phyloP scores from a whole-genome alignment of 2,329 filamentous ascomycete genomes.

The Dactylellina parvicollis region DNA sequence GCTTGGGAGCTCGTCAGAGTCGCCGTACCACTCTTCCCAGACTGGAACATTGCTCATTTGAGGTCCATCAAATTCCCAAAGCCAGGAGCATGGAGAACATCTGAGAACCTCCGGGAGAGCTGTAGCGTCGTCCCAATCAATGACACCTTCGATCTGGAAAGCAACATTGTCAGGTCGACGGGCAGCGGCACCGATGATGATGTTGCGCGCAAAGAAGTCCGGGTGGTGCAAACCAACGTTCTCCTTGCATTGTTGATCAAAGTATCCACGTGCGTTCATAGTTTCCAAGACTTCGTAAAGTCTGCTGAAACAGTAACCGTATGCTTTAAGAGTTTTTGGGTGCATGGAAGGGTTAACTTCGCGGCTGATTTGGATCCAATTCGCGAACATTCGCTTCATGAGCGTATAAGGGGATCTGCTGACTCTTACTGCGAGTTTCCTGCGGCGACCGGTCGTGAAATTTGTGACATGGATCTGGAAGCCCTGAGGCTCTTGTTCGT shows the following conservation, averaged over 20 bases:
- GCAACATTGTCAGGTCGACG: conserved; percentile 34
- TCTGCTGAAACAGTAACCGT: conserved; percentile 15
- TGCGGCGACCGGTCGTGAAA: conserved; percentile 15
- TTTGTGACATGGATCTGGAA: conserved; percentile 8
- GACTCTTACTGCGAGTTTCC: conserved; percentile 17
- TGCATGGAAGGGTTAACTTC: background rate
- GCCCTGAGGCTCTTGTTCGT: conserved; percentile 1
- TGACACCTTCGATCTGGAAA: conserved; percentile 42
- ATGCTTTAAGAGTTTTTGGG: background rate
- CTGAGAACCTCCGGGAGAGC: conserved; percentile 42
- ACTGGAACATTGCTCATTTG: conserved; percentile 24
- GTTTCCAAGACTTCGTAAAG: conserved; percentile 24
- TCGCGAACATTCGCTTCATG: conserved; percentile 38
- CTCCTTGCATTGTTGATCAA: conserved; percentile 5
- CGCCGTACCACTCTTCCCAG: conserved; percentile 51
- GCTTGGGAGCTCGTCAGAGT: conserved; percentile 43
- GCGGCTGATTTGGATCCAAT: conserved; percentile 11
- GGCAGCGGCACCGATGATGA: conserved; percentile 36
- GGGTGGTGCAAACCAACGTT: conserved; percentile 42
- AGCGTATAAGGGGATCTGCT: conserved; percentile 13
- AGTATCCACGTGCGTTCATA: conserved; percentile 37
- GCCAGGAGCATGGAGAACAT: conserved; percentile 35
- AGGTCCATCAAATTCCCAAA: conserved; percentile 40
- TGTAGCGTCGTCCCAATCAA: conserved; percentile 40
- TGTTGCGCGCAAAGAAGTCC: conserved; percentile 47